phyloP scores from a whole-genome alignment of 2,329 filamentous ascomycete species.

The Sporothrix dimorphospora region DNA sequence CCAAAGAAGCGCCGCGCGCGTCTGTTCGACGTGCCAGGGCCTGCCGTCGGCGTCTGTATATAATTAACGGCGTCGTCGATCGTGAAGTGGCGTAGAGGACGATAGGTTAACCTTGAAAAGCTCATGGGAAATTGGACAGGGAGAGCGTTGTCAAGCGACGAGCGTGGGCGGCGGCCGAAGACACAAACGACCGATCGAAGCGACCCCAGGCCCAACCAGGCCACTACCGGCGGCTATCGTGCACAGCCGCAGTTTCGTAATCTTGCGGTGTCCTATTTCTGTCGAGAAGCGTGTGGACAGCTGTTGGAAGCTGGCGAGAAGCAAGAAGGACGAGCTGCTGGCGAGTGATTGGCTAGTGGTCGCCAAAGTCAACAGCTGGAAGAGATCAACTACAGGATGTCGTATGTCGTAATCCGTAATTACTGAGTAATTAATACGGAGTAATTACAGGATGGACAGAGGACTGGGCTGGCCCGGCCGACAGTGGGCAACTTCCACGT shows the following conservation, averaged over 20 bases:
- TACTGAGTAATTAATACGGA: no score
- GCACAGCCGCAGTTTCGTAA: neutral
- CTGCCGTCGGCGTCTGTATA: neutral
- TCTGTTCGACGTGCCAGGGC: neutral
- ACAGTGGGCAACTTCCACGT: neutral
- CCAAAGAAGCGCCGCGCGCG: slow-evolving; percentile 9
- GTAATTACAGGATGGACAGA: neutral
- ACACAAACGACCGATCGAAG: neutral
- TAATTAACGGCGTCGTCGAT: neutral
- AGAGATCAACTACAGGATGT: no score
- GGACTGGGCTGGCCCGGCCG: neutral
- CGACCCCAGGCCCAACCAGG: neutral
- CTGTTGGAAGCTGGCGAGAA: neutral
- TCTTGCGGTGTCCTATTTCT: neutral
- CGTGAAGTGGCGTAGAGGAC: neutral
- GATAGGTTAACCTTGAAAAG: neutral
- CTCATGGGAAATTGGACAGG: neutral
- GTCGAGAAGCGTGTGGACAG: neutral
- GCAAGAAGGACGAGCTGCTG: neutral
- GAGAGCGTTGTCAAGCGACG: neutral
- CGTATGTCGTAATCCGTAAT: no score
- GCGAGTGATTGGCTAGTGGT: neutral
- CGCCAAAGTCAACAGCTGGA: neutral
- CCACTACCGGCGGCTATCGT: slow-evolving; percentile 18
- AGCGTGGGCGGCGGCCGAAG: neutral